These are phyloP conservation scores for Macrocybe sp. DNA, from an alignment of 1,284 basidiomycete species.

Conservation along the genomic window DNA sequence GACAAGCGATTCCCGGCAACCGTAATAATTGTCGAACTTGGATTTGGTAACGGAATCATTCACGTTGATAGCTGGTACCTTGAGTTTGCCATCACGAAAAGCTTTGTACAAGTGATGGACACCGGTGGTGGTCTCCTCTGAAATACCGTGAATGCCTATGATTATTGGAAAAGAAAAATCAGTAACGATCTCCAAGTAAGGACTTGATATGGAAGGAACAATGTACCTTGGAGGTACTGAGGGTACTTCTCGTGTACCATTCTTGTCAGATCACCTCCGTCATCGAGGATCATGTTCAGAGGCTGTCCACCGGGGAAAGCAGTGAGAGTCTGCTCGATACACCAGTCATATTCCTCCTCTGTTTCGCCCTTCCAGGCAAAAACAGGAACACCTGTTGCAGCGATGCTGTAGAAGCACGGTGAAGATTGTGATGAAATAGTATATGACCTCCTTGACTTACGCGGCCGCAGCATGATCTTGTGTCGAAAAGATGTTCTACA, in stretches of 20 bases:
- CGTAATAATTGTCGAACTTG: slow-evolving; percentile 97
- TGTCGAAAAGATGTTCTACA: slow-evolving; percentile 98
- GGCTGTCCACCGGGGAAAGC: slow-evolving; percentile 78
- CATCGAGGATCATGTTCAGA: slow-evolving; percentile 99
- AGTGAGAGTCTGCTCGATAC: slow-evolving; percentile 92
- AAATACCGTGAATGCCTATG: slow-evolving; percentile 85
- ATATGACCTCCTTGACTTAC: slow-evolving; percentile 39
- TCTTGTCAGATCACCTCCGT: slow-evolving; percentile 95
- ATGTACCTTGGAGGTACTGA: slow-evolving; percentile 72
- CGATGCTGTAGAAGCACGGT: slow-evolving; percentile 55
- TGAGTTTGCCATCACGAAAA: slow-evolving; percentile 93
- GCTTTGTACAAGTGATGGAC: slow-evolving; percentile 99
- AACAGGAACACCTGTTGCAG: slow-evolving; percentile 96
- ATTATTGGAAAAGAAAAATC: slow-evolving; percentile 2
- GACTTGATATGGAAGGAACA: slow-evolving; percentile 11
- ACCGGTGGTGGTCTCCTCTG: slow-evolving; percentile 99
- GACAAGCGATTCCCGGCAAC: slow-evolving; percentile 98
- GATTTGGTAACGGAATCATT: slow-evolving; percentile 99
- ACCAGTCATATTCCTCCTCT: slow-evolving; percentile 98
- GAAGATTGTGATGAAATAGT: slow-evolving; percentile 3
- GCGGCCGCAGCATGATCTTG: slow-evolving; percentile 99
- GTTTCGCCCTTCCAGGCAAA: slow-evolving; percentile 99
- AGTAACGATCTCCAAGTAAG: neutral
- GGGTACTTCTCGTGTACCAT: slow-evolving; percentile 97
- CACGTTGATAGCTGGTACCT: slow-evolving; percentile 99